Base-by-base conservation (phyloP, 306 rosid genomes). In the Quercus variabilis region DNA sequence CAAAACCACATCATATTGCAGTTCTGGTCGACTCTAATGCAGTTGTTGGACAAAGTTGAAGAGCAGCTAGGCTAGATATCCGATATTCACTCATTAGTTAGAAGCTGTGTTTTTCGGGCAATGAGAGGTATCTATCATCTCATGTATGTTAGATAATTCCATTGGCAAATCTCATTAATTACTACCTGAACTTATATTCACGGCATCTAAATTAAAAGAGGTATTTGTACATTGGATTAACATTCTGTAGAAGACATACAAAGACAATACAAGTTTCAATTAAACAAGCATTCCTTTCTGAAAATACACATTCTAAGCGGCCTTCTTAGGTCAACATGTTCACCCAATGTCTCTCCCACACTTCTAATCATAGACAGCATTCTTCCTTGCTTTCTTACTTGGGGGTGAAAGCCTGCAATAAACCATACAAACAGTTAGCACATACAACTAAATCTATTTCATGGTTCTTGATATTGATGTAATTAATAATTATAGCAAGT, bases 341-440 rank as follows among this genome's bases (percentile, higher is more conserved):
- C 76, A n/a, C n/a, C 33, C 83, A 80, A 21, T 71, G 70, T 68
- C 59, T 55, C 81, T 65, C 78, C 70, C 58, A 80, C 56, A 43
- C 80, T 75, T 58, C 74, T 26, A 63, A 65, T 78, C 80, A 80
- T 35, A 43, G 54, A 15, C 15, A 46, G 7, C 59, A 74, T 25
- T 78, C 58, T 49, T 77, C 23, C 35, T 26, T 10, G 51, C 69
- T 79, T 79, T 78, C 67, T 88, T 92, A 80, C 88, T 91, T 88
- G 60, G 91, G 92, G 20, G 94, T 80, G 83, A 92, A 94, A 74
- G 98, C 88, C 97, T 94, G 92, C 3, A 20, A 55, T 20, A 57
- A 79, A 76, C 18, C 64, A 74, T 15, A 38, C 9, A 17, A 38
- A 12, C 65, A 67, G 51, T 78, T 75, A 89, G 65, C 41, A 74